Percentiles rank a stretch among this genome's conserved stretches.
Conservation (phyloP, 257 asterid species). For the Schizonepeta tenuifolia region DNA sequence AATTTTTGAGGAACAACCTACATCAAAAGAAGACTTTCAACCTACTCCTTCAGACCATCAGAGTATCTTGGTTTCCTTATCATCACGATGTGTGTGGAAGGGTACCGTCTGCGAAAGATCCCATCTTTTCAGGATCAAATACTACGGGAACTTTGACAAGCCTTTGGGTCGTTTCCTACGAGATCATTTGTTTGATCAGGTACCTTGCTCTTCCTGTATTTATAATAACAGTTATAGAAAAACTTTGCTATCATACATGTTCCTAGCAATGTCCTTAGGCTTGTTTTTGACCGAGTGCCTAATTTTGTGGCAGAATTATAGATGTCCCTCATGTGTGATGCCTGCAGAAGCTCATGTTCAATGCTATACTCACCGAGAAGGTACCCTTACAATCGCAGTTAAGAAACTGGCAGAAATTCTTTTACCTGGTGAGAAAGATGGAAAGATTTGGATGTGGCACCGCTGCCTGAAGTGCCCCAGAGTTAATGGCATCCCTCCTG, state of each 20-base stretch:
- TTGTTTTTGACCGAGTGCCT: slow-evolving; percentile 22
- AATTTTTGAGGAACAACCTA: slow-evolving; percentile 43
- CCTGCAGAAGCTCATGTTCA: slow-evolving; percentile 93
- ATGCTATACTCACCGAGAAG: slow-evolving; percentile 95
- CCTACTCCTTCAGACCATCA: slow-evolving; percentile 90
- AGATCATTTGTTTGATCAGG: slow-evolving; percentile 92
- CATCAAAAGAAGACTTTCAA: slow-evolving; percentile 68
- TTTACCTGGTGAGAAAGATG: slow-evolving; percentile 82
- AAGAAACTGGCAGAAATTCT: slow-evolving; percentile 76
- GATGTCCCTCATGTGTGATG: slow-evolving; percentile 88
- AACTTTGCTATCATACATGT: slow-evolving; percentile 3
- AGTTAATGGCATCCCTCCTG: slow-evolving; percentile 84
- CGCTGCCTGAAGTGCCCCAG: slow-evolving; percentile 93
- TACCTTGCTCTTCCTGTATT: slow-evolving; percentile 32
- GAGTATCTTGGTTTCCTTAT: slow-evolving; percentile 91
- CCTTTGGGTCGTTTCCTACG: slow-evolving; percentile 95
- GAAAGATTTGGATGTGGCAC: slow-evolving; percentile 99
- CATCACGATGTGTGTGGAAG: slow-evolving; percentile 93
- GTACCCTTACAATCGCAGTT: slow-evolving; percentile 90
- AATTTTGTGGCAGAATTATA: slow-evolving; percentile 60
- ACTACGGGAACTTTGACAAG: slow-evolving; percentile 89
- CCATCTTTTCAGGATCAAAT: slow-evolving; percentile 87
- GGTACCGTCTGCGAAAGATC: slow-evolving; percentile 97
- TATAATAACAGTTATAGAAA: slow-evolving; percentile 4
- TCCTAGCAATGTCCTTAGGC: neutral